Base-by-base conservation (phyloP, 1,284 basidiomycete genomes). In the Austropuccinia psidii region DNA sequence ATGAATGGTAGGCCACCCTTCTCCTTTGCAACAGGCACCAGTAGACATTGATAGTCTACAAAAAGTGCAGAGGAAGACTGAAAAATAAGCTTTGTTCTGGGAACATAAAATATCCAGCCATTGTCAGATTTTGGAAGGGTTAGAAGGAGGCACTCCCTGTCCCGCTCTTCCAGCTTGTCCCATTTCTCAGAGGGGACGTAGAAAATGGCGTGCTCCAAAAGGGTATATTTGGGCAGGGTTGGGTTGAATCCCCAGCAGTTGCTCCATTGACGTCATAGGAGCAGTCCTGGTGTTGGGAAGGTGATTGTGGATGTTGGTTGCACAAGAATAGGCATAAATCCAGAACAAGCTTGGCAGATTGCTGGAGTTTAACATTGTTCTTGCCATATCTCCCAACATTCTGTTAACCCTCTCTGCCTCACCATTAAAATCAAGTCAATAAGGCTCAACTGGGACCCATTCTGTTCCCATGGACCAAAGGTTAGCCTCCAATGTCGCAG, bases 381-480 rank as follows among this genome's bases (percentile, higher is more conserved):
- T 13, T 19, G 54, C 54, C 52, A 72, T 61, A 9, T 70, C 45
- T 4, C 52, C 50, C 6, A 70, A 31, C 6, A 45, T 70, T 4
- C 45, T n/a, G 9, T 70, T 70, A 17, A 70, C 54, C 19, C 57
- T 52, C n/a, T 70, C 45, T 24, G 68, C 68, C 21, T 58, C 57
- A 0, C 57, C 45, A 31, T 70, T 70, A 13, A 60, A 31, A 24
- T 27, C 49, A 1, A 45, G 69, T 19, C 64, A 39, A 29, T 54
- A 64, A 2, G 60, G 70, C 0, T 31, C 27, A 0, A 27, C 27
- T n/a, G 17, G 1, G 6, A 21, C 60, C 24, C 54, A 13, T 0
- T 13, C n/a, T 8, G 64, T 73, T 1, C 68, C 57, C 6, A 6
- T 21, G 60, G 31, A 13, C 6, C 49, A 5, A 4, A 64, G 27